Base-by-base conservation (phyloP, 1,284 basidiomycete species). In the Amanita bisporigera region DNA sequence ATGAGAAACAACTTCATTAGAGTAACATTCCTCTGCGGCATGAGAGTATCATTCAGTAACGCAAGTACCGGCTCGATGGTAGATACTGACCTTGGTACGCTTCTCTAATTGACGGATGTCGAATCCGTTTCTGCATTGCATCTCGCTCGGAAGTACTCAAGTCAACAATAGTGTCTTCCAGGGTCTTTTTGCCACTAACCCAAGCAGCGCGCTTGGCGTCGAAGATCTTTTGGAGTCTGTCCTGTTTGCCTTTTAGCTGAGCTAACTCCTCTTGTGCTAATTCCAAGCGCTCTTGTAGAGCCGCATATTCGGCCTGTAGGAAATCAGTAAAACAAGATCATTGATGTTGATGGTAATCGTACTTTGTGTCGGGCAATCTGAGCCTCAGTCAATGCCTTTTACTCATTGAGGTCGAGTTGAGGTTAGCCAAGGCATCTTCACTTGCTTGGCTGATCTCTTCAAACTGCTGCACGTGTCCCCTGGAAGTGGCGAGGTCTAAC, bases 381-480 rank as follows among this genome's bases (percentile, higher is more conserved):
- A 19, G 86, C 83, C 68, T 94, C 92, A 0, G 89, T 89, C 0
- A 87, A 86, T 4, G 85, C 73, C 77, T 89, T 92, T 82, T 91
- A 95, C 76, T 94, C 90, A 64, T 96, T 94, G 71, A 89, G 0
- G 92, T 93, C 0, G 83, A 78, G 65, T 90, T 91, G 54, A 96
- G 80, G 49, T 87, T 86, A 29, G 86, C 84, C 7, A 96, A 83
- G 19, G 94, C 93, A 69, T 85, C 85, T 75, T 96, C 95, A 72
- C 88, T 95, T 0, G 92, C 91, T 73, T 90, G 87, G 67, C 91
- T 92, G 73, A 95, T 94, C 67, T 92, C 89, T 76, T 94, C 87
- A 86, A 92, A 96, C 76, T 96, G 94, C 69, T 92, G 87, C 26
- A 91, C 90, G 74, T 96, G 91, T 60, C 83, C 86, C 61, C 86